Evolutionary conservation across 177 flowering plant genomes (phyloP), one percentile per base, ranked within the genome.

Genomic region (Telopea speciosissima): DNA sequence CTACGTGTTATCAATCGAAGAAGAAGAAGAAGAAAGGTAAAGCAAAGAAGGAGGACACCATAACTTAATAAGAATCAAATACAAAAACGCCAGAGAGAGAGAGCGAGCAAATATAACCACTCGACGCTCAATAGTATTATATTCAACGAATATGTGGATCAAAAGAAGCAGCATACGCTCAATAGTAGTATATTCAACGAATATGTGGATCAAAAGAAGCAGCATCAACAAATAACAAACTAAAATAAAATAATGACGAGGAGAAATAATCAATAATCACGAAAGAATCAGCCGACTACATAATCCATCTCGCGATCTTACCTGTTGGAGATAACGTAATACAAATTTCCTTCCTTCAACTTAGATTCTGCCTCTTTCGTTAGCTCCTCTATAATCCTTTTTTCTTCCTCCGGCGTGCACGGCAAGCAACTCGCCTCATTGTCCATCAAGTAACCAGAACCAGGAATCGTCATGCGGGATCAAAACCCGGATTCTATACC

Each of bases 351-450:
- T 75, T 87, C 92, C 59, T 82, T 85, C 76, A 83, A 76, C 81
- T 83, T 81, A 56, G 84, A 70, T 73, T 88, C 93, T 1, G 96
- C 85, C 52, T 76, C 66, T 9, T 70, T 59, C 0, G 56, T 78
- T 58, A 93, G 69, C 26, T 91, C 89, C 17, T 21, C 62, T 5
- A 91, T 77, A 59, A 87, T 83, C 76, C 79, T 79, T 33, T 72
- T 79, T 81, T 95, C 93, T 26, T 93, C 93, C 65, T 86, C 88
- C 0, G 97, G 97, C 24, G 88, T 71, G 75, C 77, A 83, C 5
- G 90, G 90, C 77, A 90, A 74, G 76, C 87, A 83, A 65, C 87
- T 81, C 0, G 72, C 81, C 67, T 85, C 96, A 60, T 79, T 81
- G 65, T 83, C 92, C 87, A 83, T 81, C 86, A 84, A 67, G 26